These are phyloP conservation scores for Sporothrix humicola DNA, from an alignment of 2,329 filamentous ascomycete species.

Conservation along the genomic window DNA sequence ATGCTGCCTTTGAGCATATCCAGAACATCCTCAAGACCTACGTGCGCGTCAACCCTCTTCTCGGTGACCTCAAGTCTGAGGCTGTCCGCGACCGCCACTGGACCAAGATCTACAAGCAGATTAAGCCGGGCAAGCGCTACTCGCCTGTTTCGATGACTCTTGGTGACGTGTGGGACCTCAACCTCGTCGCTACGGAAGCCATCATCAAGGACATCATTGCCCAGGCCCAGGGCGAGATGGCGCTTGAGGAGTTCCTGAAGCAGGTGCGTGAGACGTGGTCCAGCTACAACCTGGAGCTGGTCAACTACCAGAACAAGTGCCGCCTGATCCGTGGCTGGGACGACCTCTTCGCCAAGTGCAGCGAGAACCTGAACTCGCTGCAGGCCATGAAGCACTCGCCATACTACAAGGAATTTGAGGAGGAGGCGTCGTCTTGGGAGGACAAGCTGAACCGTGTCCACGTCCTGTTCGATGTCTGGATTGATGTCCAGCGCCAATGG, in stretches of 20 bases:
- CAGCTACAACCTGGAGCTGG: slow-evolving; percentile 89
- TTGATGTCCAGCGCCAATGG: slow-evolving; percentile 99
- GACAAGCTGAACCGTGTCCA: slow-evolving; percentile 97
- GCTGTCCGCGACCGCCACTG: slow-evolving; percentile 96
- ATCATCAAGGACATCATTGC: slow-evolving; percentile 92
- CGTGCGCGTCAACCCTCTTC: slow-evolving; percentile 85
- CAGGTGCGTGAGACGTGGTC: slow-evolving; percentile 97
- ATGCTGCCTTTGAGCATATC: slow-evolving; percentile 99
- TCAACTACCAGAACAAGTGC: slow-evolving; percentile 98
- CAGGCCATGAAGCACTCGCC: slow-evolving; percentile 99
- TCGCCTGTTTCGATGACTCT: slow-evolving; percentile 93
- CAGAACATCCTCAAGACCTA: slow-evolving; percentile 87
- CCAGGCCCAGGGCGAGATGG: slow-evolving; percentile 98
- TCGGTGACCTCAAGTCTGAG: slow-evolving; percentile 93
- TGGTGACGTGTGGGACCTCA: slow-evolving; percentile 98
- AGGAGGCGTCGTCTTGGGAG: slow-evolving; percentile 95
- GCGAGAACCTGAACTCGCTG: slow-evolving; percentile 94
- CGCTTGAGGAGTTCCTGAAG: slow-evolving; percentile 94
- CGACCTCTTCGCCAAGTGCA: slow-evolving; percentile 97
- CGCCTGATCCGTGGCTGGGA: slow-evolving; percentile 97
- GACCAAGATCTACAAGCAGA: slow-evolving; percentile 95
- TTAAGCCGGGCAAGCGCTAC: slow-evolving; percentile 91
- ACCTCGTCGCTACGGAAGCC: slow-evolving; percentile 82
- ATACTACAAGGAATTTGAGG: slow-evolving; percentile 99
- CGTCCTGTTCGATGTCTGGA: slow-evolving; percentile 98